These are phyloP conservation scores for Saccharomyces hybrid DNA, from an alignment of 1,139 yeast genomes.

Conservation along the genomic window DNA sequence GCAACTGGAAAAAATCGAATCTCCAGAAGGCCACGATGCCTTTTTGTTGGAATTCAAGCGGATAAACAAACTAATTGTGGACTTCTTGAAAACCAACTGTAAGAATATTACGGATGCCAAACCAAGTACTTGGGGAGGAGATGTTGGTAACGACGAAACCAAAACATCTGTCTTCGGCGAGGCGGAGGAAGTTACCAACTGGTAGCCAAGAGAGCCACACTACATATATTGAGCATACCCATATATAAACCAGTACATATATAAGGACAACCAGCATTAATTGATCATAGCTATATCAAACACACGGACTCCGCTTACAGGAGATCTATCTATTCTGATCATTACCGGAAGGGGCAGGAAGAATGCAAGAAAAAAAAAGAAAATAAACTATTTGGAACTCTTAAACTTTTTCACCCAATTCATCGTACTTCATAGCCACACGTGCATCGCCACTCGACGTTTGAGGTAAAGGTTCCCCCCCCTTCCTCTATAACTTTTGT, in stretches of 20 bases:
- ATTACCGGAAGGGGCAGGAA: not conserved
- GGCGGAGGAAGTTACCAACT: constrained; percentile 85
- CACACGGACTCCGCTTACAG: not conserved
- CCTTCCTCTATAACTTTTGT: not conserved
- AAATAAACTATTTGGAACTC: no score
- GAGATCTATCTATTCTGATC: not conserved
- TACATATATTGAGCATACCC: not conserved
- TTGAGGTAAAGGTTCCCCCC: no score
- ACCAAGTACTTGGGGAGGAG: constrained; percentile 33
- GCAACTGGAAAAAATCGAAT: constrained; percentile 58
- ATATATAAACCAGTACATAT: not conserved
- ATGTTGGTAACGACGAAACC: constrained; percentile 48
- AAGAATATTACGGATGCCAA: constrained; percentile 35
- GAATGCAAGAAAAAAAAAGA: not conserved
- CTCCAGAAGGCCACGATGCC: constrained; percentile 99
- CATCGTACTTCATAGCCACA: not conserved
- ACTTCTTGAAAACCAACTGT: constrained; percentile 51
- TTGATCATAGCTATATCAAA: not conserved
- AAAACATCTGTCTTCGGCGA: constrained; percentile 87
- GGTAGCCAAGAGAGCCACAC: constrained; percentile 41
- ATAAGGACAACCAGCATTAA: not conserved
- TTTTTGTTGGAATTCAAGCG: constrained; percentile 81
- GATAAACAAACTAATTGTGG: constrained; percentile 62
- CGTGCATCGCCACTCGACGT: not conserved
- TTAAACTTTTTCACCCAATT: no score